A percentile compares a stretch with the other conserved stretches of the same genome.
Evolutionary conservation across 1,284 basidiomycete species (phyloP).

Genomic region (Phellinidium pouzarii): DNA sequence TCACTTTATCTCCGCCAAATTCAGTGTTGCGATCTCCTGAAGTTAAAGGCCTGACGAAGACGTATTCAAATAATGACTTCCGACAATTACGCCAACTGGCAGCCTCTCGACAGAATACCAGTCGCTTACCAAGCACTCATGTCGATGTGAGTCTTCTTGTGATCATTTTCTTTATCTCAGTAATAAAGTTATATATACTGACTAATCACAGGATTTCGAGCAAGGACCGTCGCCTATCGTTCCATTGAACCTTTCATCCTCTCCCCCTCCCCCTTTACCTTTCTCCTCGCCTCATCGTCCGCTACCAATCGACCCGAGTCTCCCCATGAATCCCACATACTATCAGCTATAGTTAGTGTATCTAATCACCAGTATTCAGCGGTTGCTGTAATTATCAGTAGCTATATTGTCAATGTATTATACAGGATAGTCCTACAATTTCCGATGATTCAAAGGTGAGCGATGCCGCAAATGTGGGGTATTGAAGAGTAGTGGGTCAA

Average conservation of each 20-base stretch:
- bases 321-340: slow-evolving; percentile 18
- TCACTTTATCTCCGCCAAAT: slow-evolving; percentile 62
- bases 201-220: slow-evolving; percentile 29
- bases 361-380: neutral
- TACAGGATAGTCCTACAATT: slow-evolving; percentile 5
- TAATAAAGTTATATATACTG: slow-evolving; percentile 14
- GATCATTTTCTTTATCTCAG: slow-evolving; percentile 15
- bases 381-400: neutral
- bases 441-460: slow-evolving; percentile 3
- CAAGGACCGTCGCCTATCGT: slow-evolving; percentile 15
- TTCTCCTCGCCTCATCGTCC: slow-evolving; percentile 12
- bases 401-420: neutral
- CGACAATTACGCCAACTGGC: slow-evolving; percentile 60
- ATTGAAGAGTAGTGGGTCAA: slow-evolving; percentile 3
- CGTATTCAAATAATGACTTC: slow-evolving; percentile 71
- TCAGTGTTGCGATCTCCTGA: slow-evolving; percentile 65
- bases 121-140: slow-evolving; percentile 74
- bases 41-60: slow-evolving; percentile 73
- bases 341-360: slow-evolving; percentile 13
- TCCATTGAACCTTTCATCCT: slow-evolving; percentile 11
- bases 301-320: slow-evolving; percentile 11
- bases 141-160: slow-evolving; percentile 51
- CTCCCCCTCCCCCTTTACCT: slow-evolving; percentile 6
- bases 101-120: slow-evolving; percentile 68
- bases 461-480: slow-evolving; percentile 5